These are phyloP conservation scores for Salvia miltiorrhiza DNA, from an alignment of 257 asterid genomes.

Conservation along the genomic window DNA sequence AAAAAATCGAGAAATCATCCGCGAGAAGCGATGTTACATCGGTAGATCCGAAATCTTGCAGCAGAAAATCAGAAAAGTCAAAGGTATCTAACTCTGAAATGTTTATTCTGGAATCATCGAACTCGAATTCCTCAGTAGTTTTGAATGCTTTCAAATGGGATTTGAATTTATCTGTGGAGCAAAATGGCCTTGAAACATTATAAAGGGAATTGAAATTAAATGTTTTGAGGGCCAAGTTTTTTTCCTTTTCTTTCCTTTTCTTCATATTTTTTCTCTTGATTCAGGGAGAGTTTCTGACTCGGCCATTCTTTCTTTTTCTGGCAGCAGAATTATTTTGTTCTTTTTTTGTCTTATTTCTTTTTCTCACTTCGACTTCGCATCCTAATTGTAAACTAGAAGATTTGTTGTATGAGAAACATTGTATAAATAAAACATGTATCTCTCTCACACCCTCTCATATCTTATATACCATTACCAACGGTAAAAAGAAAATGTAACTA, in stretches of 20 bases:
- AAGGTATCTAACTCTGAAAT: background rate
- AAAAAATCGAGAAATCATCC: background rate
- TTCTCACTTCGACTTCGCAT: background rate
- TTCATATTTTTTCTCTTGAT: too few species aligned
- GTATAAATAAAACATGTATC: background rate
- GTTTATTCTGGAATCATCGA: constrained; percentile 20
- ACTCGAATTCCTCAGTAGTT: constrained; percentile 11
- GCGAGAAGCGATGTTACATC: background rate
- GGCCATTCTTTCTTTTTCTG: background rate
- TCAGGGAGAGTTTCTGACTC: background rate
- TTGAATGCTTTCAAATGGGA: constrained; percentile 19
- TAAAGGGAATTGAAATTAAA: background rate
- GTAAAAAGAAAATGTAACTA: background rate
- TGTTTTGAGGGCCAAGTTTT: background rate
- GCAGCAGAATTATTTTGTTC: background rate
- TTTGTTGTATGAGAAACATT: background rate
- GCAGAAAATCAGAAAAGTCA: background rate
- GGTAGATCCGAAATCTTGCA: background rate
- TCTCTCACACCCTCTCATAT: background rate
- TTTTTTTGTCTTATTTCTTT: background rate
- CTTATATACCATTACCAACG: background rate
- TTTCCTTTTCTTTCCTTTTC: background rate
- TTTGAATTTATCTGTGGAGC: constrained; percentile 14
- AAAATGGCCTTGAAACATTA: constrained; percentile 11
- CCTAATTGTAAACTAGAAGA: background rate